Evolutionary conservation across 1,284 basidiomycete species (phyloP).

Genomic region (Sanghuangporus baumii): DNA sequence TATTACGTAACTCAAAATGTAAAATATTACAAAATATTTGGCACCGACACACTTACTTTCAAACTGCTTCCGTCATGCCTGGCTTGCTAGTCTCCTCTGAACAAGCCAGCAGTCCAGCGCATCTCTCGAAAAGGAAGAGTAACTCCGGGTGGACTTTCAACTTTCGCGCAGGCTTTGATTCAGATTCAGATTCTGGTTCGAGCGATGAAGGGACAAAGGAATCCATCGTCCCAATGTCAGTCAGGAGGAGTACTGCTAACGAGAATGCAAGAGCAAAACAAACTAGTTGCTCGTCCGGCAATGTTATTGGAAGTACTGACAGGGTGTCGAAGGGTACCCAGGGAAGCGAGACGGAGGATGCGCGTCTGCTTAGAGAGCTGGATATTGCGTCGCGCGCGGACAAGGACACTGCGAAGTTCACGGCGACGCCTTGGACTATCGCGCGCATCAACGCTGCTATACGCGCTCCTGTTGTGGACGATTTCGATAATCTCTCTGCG

Average conservation of each 20-base stretch:
- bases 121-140: background rate
- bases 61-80: background rate
- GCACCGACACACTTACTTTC: background rate
- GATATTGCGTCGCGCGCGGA: conserved; percentile 46
- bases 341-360: conserved; percentile 5
- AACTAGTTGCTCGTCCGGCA: no score
- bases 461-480: conserved; percentile 26
- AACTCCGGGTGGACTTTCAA: conserved; percentile 10
- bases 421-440: conserved; percentile 69
- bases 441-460: conserved; percentile 66
- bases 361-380: conserved; percentile 41
- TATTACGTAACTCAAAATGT: no score
- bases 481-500: background rate
- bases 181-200: conserved; percentile 7
- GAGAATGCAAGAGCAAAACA: no score
- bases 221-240: no score
- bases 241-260: no score
- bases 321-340: no score
- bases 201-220: background rate
- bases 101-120: background rate
- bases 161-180: conserved; percentile 6
- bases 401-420: conserved; percentile 53
- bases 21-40: no score
- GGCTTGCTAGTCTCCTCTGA: conserved; percentile 1
- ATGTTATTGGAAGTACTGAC: no score